phyloP scores from a whole-genome alignment of 257 asterid species.

The Solanum raphanifolium region DNA sequence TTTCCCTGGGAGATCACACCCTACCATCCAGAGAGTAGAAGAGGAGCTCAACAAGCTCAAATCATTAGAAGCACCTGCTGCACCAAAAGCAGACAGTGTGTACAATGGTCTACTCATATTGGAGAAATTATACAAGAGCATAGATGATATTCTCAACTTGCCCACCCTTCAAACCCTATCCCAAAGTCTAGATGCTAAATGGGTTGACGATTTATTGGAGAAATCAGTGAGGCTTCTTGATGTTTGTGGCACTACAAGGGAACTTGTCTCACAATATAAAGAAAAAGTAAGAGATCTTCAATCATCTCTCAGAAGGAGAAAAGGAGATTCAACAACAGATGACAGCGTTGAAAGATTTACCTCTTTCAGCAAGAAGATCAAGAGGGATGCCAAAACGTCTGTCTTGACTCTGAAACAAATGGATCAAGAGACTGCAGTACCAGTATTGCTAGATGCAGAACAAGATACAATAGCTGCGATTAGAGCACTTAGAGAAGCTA shows the following conservation, averaged over 20 bases:
- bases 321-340: constrained; percentile 9
- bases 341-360: background rate
- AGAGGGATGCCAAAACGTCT: constrained; percentile 7
- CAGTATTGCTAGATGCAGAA: constrained; percentile 12
- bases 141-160: constrained; percentile 24
- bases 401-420: background rate
- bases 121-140: constrained; percentile 4
- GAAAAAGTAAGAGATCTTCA: constrained; percentile 18
- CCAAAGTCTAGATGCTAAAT: background rate
- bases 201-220: constrained; percentile 11
- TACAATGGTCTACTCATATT: constrained; percentile 5
- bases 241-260: constrained; percentile 14
- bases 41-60: background rate
- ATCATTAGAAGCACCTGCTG: background rate
- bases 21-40: background rate
- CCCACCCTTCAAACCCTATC: constrained; percentile 9
- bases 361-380: constrained; percentile 12
- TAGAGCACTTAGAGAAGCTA: constrained; percentile 18
- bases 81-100: background rate
- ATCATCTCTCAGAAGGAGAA: constrained; percentile 24
- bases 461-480: constrained; percentile 9
- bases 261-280: constrained; percentile 4
- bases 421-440: constrained; percentile 5
- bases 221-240: constrained; percentile 17
- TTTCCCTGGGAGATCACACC: constrained; percentile 6